Evolutionary conservation across 179 eudicot genomes (phyloP).

Genomic region (Spinacia oleracea): DNA sequence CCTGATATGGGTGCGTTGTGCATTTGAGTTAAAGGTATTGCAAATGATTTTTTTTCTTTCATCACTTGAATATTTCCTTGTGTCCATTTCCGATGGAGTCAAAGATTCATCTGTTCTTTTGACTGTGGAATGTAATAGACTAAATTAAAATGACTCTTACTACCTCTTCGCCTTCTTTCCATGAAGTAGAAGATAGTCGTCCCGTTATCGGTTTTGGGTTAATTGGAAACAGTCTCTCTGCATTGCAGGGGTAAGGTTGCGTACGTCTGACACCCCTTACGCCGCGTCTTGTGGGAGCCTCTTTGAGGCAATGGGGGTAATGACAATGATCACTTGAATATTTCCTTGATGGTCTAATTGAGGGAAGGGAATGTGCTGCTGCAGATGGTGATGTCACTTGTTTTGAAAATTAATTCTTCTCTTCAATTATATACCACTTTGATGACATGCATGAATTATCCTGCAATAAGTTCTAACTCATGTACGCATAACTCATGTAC

Average conservation of each 20-base stretch:
- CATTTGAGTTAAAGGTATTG: slow-evolving; percentile 45
- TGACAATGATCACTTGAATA: background rate
- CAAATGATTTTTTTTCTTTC: background rate
- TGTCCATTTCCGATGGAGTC: no score
- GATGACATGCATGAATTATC: background rate
- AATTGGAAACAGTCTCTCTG: no score
- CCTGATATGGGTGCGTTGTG: slow-evolving; percentile 78
- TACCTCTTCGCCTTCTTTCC: no score
- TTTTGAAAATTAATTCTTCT: background rate
- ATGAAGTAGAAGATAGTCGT: no score
- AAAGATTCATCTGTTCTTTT: no score
- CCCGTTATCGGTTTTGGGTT: no score
- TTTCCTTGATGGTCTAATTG: background rate
- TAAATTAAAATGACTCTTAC: no score
- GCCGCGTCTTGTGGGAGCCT: no score
- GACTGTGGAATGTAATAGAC: no score
- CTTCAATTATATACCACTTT: background rate
- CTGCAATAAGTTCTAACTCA: background rate
- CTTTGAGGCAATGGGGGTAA: no score
- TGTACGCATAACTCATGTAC: background rate
- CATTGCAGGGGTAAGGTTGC: no score
- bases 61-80: background rate
- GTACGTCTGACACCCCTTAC: no score
- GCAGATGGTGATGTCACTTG: background rate
- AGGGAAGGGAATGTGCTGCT: background rate